These are phyloP conservation scores for Cladosporium sp. DNA, from an alignment of 2,329 filamentous ascomycete species.

Conservation along the genomic window DNA sequence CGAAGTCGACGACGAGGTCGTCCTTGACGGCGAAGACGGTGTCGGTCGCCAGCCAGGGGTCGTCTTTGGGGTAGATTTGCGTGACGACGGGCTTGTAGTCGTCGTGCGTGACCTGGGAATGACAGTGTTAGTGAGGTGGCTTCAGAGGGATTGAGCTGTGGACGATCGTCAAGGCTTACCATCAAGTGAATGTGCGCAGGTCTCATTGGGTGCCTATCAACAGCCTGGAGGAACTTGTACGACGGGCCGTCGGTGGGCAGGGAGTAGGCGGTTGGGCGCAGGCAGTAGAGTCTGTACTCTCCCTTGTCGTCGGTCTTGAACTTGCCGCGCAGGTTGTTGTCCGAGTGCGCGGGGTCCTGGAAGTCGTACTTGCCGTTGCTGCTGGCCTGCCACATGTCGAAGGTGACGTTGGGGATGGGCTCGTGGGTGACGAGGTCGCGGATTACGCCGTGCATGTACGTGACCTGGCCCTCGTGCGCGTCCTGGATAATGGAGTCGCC, in stretches of 20 bases:
- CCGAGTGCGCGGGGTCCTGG: conserved; percentile 66
- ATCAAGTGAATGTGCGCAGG: conserved; percentile 61
- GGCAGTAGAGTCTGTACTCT: conserved; percentile 70
- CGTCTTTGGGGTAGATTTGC: conserved; percentile 56
- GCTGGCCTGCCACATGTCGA: conserved; percentile 76
- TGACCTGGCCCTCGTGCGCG: conserved; percentile 55
- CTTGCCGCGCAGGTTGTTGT: conserved; percentile 74
- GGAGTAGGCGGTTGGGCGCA: conserved; percentile 69
- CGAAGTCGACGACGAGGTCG: conserved; percentile 55
- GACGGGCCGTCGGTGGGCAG: conserved; percentile 62
- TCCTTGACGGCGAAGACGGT: conserved; percentile 61
- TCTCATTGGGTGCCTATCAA: conserved; percentile 57
- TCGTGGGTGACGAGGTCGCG: conserved; percentile 60
- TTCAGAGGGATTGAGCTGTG: not conserved
- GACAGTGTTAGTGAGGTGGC: not conserved
- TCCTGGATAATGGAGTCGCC: conserved; percentile 65
- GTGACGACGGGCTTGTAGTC: conserved; percentile 55
- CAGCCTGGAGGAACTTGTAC: conserved; percentile 48
- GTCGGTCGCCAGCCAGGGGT: conserved; percentile 55
- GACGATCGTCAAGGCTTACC: conserved; percentile 29
- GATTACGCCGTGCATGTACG: conserved; percentile 66
- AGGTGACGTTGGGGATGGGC: conserved; percentile 63
- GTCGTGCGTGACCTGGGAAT: conserved; percentile 40
- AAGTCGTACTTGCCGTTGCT: conserved; percentile 68
- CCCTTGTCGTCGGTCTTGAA: conserved; percentile 68